These are phyloP conservation scores for Suhomyces terraborum DNA, from an alignment of 1,139 yeast species.

Conservation along the genomic window DNA sequence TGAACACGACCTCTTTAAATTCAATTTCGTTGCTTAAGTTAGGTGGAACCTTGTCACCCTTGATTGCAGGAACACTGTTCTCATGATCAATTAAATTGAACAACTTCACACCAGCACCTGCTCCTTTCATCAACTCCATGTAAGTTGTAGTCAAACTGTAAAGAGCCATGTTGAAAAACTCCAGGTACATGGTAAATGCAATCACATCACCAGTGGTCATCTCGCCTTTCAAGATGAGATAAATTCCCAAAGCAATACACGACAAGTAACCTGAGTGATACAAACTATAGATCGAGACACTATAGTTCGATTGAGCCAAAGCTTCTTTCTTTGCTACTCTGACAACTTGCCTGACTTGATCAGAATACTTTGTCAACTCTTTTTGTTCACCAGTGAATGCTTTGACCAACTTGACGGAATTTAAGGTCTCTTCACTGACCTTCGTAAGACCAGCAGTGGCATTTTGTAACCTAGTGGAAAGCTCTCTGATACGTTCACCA, in stretches of 20 bases:
- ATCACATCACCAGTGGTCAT: slow-evolving; percentile 52
- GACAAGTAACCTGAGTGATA: slow-evolving; percentile 50
- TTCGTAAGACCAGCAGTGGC: slow-evolving; percentile 52
- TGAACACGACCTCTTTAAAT: slow-evolving; percentile 67
- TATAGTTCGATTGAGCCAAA: slow-evolving; percentile 49
- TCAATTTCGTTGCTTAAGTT: slow-evolving; percentile 56
- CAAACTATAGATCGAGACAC: slow-evolving; percentile 47
- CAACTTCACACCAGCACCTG: slow-evolving; percentile 54
- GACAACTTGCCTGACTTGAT: slow-evolving; percentile 44
- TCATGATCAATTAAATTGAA: slow-evolving; percentile 48
- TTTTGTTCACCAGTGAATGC: slow-evolving; percentile 51
- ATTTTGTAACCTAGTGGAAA: slow-evolving; percentile 48
- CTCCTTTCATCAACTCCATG: slow-evolving; percentile 58
- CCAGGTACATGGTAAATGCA: slow-evolving; percentile 53
- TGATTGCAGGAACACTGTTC: slow-evolving; percentile 47
- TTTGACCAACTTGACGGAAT: slow-evolving; percentile 46
- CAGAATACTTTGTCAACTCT: slow-evolving; percentile 44
- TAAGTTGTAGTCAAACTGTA: slow-evolving; percentile 54
- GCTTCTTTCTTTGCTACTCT: slow-evolving; percentile 49
- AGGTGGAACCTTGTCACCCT: slow-evolving; percentile 45
- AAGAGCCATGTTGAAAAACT: slow-evolving; percentile 50
- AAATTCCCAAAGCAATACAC: slow-evolving; percentile 49
- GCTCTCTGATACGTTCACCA: slow-evolving; percentile 47
- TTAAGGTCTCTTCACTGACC: slow-evolving; percentile 49
- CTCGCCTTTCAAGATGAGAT: slow-evolving; percentile 43